These are phyloP conservation scores for Tolypocladium guangdongense DNA, from an alignment of 2,329 filamentous ascomycete genomes.

Conservation along the genomic window DNA sequence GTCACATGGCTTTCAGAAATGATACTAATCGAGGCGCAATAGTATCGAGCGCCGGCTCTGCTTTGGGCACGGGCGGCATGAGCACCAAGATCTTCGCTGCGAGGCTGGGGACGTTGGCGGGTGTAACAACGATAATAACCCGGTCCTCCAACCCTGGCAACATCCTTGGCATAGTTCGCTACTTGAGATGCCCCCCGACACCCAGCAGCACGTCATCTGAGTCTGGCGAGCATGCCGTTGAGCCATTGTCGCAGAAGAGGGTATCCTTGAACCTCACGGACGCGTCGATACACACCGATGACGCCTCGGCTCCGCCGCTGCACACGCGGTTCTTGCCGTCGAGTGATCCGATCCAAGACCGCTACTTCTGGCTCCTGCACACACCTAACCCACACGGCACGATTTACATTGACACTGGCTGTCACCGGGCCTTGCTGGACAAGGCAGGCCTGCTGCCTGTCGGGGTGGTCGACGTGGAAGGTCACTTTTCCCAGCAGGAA, in stretches of 20 bases:
- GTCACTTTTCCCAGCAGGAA: slow-evolving; percentile 84
- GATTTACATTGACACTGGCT: slow-evolving; percentile 86
- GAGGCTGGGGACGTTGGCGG: slow-evolving; percentile 81
- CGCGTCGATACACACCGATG: slow-evolving; percentile 9
- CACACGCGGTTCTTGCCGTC: slow-evolving; percentile 92
- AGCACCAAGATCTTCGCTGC: slow-evolving; percentile 94
- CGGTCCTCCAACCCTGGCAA: slow-evolving; percentile 89
- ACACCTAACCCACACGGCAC: slow-evolving; percentile 84
- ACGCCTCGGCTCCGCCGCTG: slow-evolving; percentile 36
- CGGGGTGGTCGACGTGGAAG: slow-evolving; percentile 83
- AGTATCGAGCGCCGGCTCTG: slow-evolving; percentile 79
- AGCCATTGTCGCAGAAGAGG: slow-evolving; percentile 27
- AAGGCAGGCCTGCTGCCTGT: slow-evolving; percentile 85
- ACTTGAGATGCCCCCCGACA: slow-evolving; percentile 46
- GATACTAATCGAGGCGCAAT: slow-evolving; percentile 36
- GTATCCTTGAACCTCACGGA: slow-evolving; percentile 28
- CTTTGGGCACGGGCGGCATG: slow-evolving; percentile 92
- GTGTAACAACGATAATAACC: slow-evolving; percentile 92
- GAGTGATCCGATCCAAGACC: slow-evolving; percentile 73
- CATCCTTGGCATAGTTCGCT: slow-evolving; percentile 73
- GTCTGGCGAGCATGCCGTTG: slow-evolving; percentile 17
- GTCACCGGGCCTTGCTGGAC: slow-evolving; percentile 64
- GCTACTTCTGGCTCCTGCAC: slow-evolving; percentile 95
- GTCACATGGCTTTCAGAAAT: too few species aligned
- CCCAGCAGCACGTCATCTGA: slow-evolving; percentile 3